Evolutionary conservation across 257 asterid species (phyloP), one percentile per base, ranked within the genome.

Genomic region (Ilex asprella): DNA sequence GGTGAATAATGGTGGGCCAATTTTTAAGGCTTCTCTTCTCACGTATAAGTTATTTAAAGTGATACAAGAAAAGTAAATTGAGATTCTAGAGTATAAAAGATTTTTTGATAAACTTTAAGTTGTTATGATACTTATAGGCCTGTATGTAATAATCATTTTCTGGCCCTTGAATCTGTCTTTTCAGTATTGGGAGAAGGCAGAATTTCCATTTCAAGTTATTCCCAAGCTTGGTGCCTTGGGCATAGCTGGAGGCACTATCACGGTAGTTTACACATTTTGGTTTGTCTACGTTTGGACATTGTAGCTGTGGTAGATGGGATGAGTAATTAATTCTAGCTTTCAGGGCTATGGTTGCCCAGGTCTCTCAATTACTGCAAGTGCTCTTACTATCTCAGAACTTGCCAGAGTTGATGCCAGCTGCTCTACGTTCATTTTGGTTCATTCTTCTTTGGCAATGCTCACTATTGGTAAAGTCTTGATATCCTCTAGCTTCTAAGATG

Each of bases 331-430:
- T 59, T 63, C 10, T 56, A 49, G 27, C 58, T 63, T 68, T 56
- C 76, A 83, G 99, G 97, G 96, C 12, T 93, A 93, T 77, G 96
- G 99, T 16, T 93, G 99, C 66, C 96, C 99, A 55, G 80, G 78
- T 61, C 79, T 82, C 65, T 87, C 97, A 10, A 62, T 93, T 53
- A 93, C 96, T 66, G 97, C 81, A 39, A 93, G 65, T 77, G 99
- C 97, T 47, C 61, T 93, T 67, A 88, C 86, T 60, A 11, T 64
- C 0, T 95, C 94, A 32, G 99, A 93, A 82, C 31, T 84, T 67
- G 92, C 99, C 29, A 84, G 99, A 77, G 99, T 93, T 71, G 99
- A 93, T 77, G 99, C 97, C 70, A 93, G 99, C 72, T 81, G 89
- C 78, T 89, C 94, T 59, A 77, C 95, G 39, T 87, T 93, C 84